Evolutionary conservation across 2,329 filamentous ascomycete species (phyloP).

Genomic region (Penicillium sp.): DNA sequence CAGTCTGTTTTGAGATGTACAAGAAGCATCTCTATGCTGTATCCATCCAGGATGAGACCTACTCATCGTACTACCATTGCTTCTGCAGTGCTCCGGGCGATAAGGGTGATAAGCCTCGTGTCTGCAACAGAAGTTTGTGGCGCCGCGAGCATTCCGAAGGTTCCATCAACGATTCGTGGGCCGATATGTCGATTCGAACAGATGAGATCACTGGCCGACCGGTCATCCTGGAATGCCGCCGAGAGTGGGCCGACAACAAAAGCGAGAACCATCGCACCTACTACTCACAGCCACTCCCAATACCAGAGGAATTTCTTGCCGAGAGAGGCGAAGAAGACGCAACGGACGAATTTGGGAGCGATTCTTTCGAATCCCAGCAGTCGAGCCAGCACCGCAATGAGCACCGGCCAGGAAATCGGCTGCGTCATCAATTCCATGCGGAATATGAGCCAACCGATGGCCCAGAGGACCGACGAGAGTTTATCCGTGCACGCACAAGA

Average conservation of each 20-base stretch:
- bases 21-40: constrained; percentile 67
- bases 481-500: too few relatives aligned
- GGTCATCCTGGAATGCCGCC: constrained; percentile 66
- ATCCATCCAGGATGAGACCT: constrained; percentile 57
- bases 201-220: constrained; percentile 61
- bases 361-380: too few relatives aligned
- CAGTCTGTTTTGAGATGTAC: constrained; percentile 71
- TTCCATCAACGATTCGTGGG: constrained; percentile 73
- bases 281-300: constrained; percentile 54
- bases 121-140: constrained; percentile 57
- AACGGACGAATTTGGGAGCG: neutral
- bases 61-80: constrained; percentile 70
- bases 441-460: too few relatives aligned
- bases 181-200: constrained; percentile 60
- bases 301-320: constrained; percentile 25
- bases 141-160: constrained; percentile 70
- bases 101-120: constrained; percentile 26
- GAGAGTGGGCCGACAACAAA: constrained; percentile 62
- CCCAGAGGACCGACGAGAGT: too few relatives aligned
- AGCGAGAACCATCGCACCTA: constrained; percentile 65
- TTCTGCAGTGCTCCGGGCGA: constrained; percentile 58
- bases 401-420: constrained; percentile 37
- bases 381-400: constrained; percentile 31
- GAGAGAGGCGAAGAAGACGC: constrained; percentile 1
- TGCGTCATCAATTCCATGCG: too few relatives aligned